phyloP scores from a whole-genome alignment of 768 basidiomycete species.

The Leccinum variicolor region DNA sequence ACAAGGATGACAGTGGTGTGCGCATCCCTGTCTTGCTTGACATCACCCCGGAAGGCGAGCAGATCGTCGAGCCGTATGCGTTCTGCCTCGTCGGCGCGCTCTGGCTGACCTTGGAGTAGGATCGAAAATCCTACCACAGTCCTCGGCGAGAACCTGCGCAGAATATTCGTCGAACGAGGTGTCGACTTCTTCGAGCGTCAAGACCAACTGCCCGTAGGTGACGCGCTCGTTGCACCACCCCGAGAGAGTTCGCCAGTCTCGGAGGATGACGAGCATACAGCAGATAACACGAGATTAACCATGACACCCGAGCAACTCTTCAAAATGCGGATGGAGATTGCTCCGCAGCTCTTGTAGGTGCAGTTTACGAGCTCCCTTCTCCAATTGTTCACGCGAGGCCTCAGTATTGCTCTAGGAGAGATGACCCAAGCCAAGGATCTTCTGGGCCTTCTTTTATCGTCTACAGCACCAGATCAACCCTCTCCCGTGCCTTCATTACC shows the following conservation, averaged over 20 bases:
- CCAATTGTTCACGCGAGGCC: constrained; percentile 14
- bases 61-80: constrained; percentile 69
- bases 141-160: constrained; percentile 62
- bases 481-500: constrained; percentile 28
- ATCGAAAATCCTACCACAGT: constrained; percentile 53
- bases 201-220: constrained; percentile 23
- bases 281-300: constrained; percentile 31
- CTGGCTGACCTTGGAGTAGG: constrained; percentile 32
- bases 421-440: constrained; percentile 76
- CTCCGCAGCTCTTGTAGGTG: constrained; percentile 72
- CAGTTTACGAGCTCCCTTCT: neutral
- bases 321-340: constrained; percentile 69
- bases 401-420: constrained; percentile 73
- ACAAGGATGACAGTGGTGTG: constrained; percentile 73
- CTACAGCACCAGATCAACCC: constrained; percentile 35
- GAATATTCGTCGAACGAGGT: constrained; percentile 75
- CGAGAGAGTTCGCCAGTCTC: constrained; percentile 24
- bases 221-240: constrained; percentile 22
- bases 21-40: constrained; percentile 62
- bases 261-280: constrained; percentile 30
- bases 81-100: constrained; percentile 3
- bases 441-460: constrained; percentile 53
- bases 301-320: constrained; percentile 75
- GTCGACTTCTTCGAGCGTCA: constrained; percentile 67
- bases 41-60: constrained; percentile 65